A percentile compares a stretch with the other conserved stretches of the same genome.
Evolutionary conservation across 2,329 filamentous ascomycete species (phyloP).

Genomic region (Apiospora hydei): DNA sequence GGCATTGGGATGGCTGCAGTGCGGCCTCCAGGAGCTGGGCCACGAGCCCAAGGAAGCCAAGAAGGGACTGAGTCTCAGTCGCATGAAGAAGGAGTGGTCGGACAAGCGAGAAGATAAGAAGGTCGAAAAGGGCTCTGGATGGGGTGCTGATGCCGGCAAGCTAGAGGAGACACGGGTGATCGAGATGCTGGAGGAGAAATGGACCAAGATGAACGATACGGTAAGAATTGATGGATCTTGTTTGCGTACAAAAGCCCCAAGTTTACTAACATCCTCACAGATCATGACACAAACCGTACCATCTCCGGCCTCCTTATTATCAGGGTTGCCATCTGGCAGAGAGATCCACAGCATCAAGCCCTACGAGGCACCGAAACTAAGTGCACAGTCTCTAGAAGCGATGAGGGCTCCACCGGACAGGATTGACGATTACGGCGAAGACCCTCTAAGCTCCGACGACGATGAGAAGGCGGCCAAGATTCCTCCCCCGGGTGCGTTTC

Average conservation of each 20-base stretch:
- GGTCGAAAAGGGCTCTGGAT: constrained; percentile 74
- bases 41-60: constrained; percentile 60
- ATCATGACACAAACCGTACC: constrained; percentile 84
- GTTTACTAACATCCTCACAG: constrained; percentile 47
- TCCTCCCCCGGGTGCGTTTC: constrained; percentile 39
- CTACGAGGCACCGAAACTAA: constrained; percentile 71
- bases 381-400: constrained; percentile 67
- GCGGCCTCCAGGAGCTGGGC: constrained; percentile 78
- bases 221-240: constrained; percentile 56
- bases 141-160: constrained; percentile 85
- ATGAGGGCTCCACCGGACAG: constrained; percentile 63
- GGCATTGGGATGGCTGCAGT: constrained; percentile 85
- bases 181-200: constrained; percentile 86
- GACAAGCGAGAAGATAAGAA: constrained; percentile 82
- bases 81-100: constrained; percentile 70
- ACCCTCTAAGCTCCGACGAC: constrained; percentile 53
- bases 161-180: constrained; percentile 86
- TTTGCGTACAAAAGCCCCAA: no score
- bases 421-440: constrained; percentile 49
- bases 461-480: constrained; percentile 45
- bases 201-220: constrained; percentile 92
- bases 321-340: constrained; percentile 84
- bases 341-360: constrained; percentile 80
- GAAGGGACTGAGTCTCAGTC: constrained; percentile 57
- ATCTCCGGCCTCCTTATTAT: constrained; percentile 72